These are phyloP conservation scores for Pseudogymnoascus sp. DNA, from an alignment of 2,329 filamentous ascomycete genomes.

Conservation along the genomic window DNA sequence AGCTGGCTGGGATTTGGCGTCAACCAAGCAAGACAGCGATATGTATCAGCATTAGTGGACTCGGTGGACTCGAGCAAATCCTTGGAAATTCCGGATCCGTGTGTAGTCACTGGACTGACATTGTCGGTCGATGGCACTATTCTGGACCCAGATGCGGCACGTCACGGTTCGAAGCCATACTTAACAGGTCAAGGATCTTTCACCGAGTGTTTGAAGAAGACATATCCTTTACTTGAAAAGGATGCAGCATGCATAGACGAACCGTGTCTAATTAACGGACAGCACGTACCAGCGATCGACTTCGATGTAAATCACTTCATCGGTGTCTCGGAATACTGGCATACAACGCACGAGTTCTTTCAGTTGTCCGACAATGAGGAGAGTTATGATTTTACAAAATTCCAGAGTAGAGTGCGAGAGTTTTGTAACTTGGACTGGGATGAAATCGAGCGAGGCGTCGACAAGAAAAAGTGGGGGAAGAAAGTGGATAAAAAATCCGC, in stretches of 20 bases:
- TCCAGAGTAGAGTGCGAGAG: conserved; percentile 74
- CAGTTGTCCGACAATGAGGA: conserved; percentile 66
- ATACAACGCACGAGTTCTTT: conserved; percentile 94
- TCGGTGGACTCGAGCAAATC: conserved; percentile 51
- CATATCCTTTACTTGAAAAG: conserved; percentile 82
- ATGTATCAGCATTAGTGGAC: conserved; percentile 68
- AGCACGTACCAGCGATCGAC: conserved; percentile 90
- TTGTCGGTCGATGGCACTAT: conserved; percentile 64
- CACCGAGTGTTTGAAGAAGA: conserved; percentile 72
- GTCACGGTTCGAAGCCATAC: conserved; percentile 39
- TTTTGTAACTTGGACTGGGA: conserved; percentile 84
- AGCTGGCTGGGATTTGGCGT: conserved; percentile 98
- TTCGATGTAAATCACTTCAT: conserved; percentile 97
- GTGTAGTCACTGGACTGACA: conserved; percentile 70
- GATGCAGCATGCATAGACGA: conserved; percentile 74
- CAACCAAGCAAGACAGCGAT: conserved; percentile 80
- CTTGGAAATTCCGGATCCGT: conserved; percentile 78
- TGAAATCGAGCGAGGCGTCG: conserved; percentile 61
- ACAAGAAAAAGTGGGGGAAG: conserved; percentile 62
- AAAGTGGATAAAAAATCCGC: conserved; percentile 69
- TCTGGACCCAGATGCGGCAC: conserved; percentile 33
- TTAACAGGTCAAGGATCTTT: conserved; percentile 83
- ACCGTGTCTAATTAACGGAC: conserved; percentile 83
- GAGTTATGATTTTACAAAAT: conserved; percentile 83
- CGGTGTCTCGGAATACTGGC: conserved; percentile 97